Conservation (phyloP, 2,329 filamentous ascomycete genomes). For the Calonectria pteridis region DNA sequence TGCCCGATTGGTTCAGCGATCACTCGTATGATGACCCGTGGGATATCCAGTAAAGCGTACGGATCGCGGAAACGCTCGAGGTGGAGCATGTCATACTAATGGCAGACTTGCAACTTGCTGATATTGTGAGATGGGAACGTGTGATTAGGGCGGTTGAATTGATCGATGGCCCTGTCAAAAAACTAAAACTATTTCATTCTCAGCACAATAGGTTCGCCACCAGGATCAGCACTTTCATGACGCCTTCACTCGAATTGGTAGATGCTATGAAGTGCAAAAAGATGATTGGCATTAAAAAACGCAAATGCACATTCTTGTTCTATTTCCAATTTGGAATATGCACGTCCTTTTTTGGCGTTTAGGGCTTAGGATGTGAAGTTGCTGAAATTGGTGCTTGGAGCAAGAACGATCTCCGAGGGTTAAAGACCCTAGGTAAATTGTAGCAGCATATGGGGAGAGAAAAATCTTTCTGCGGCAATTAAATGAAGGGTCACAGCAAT, state of each 20-base stretch:
- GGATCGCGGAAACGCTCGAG: conserved; percentile 20
- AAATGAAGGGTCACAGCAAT: too few species aligned
- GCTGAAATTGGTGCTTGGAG: too few species aligned
- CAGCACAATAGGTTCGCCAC: conserved; percentile 10
- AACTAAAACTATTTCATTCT: conserved; percentile 12
- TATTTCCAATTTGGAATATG: too few species aligned
- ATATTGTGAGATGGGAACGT: conserved; percentile 18
- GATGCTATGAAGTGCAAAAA: too few species aligned
- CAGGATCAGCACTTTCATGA: conserved; percentile 24
- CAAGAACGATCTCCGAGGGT: too few species aligned
- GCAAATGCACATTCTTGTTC: too few species aligned
- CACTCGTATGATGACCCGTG: conserved; percentile 10
- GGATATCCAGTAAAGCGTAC: conserved; percentile 13
- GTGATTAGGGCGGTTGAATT: conserved; percentile 20
- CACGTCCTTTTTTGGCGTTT: too few species aligned
- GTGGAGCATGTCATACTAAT: conserved; percentile 10
- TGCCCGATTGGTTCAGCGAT: conserved; percentile 19
- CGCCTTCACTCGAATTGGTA: conserved; percentile 13
- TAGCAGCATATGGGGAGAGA: too few species aligned
- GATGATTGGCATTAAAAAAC: too few species aligned
- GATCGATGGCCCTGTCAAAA: conserved; percentile 3
- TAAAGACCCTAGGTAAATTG: too few species aligned
- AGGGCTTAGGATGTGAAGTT: too few species aligned
- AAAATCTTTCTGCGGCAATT: too few species aligned
- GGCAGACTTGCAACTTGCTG: background rate